Base-by-base conservation (phyloP, 108 stramenopile species). In the Skeletonema menzelii region DNA sequence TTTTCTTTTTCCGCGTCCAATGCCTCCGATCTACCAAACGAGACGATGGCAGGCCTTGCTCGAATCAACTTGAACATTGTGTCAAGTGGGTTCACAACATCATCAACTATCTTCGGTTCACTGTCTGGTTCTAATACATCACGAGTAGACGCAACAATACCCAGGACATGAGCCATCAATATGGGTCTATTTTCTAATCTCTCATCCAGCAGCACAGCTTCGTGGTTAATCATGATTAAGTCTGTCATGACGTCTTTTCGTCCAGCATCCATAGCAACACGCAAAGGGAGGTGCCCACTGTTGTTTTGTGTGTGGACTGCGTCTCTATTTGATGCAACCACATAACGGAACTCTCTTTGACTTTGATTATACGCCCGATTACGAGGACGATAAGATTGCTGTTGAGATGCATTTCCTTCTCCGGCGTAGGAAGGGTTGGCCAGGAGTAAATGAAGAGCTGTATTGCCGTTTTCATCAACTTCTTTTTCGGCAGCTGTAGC, bases 201-300 rank as follows among this genome's bases (percentile, higher is more conserved):
- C 5, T 59, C 46, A 65, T 73, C 72, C 20, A 59, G 32, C 13
- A 69, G 32, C 42, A 73, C 79, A 5, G 72, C 79, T 12, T 73
- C 10, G 20, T 67, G 68, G 65, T 73, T 66, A 26, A 57, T 19
- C 13, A 26, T 13, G 13, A 80, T 27, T 15, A 80, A 56, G n/a
- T 42, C n/a, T 1, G 63, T 14, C 5, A 73, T 15, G 1, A 59
- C 59, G 27, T 40, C 42, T 32, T 55, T 30, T 5, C 63, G 22
- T 30, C 66, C 70, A 38, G 71, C 24, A n/a, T 79, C 32, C 71
- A 79, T 79, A 10, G 78, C 78, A 59, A 79, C 26, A 27, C 38
- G 70, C 49, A 79, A 24, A 13, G 78, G 78, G 15, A 72, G 34
- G 4, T 60, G 26, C 19, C 37, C 53, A 10, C 31, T 27, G 38